Conservation (phyloP, 2,329 filamentous ascomycete species). For the Diplodia sapinea region DNA sequence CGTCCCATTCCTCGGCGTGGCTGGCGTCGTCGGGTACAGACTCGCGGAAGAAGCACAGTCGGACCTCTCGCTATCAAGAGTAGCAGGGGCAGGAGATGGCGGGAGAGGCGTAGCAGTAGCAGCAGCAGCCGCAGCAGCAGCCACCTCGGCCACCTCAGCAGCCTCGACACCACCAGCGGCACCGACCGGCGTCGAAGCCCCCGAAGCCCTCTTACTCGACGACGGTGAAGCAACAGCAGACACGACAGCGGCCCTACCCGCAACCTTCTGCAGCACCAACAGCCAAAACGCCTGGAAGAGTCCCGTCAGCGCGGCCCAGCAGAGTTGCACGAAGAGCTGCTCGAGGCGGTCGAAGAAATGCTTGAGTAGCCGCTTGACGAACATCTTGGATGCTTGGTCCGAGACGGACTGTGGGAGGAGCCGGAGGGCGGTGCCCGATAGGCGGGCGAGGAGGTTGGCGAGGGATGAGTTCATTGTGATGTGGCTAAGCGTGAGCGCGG, state of each 20-base stretch:
- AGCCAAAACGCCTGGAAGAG: conserved; percentile 5
- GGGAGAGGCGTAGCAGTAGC: too few species aligned
- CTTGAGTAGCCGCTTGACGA: conserved; percentile 10
- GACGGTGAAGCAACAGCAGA: neutral
- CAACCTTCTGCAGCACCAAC: neutral
- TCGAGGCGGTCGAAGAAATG: neutral
- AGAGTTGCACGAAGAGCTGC: neutral
- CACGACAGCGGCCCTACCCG: neutral
- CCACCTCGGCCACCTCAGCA: neutral
- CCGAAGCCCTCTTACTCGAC: neutral
- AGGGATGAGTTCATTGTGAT: neutral
- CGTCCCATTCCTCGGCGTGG: neutral
- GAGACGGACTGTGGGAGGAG: neutral
- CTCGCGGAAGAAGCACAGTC: neutral
- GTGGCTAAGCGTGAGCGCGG: too few species aligned
- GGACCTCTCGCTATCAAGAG: neutral
- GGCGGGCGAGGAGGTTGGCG: neutral
- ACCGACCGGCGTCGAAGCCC: neutral
- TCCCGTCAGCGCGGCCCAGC: neutral
- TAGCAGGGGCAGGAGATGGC: too few species aligned
- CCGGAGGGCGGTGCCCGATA: neutral
- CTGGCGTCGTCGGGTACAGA: neutral
- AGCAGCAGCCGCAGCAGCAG: neutral
- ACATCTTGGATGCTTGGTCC: conserved; percentile 9
- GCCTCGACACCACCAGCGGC: neutral